Percentiles rank a stretch among this genome's conserved stretches.
phyloP scores from a whole-genome alignment of 768 basidiomycete species.

The Xerocomellus chrysenteron region DNA sequence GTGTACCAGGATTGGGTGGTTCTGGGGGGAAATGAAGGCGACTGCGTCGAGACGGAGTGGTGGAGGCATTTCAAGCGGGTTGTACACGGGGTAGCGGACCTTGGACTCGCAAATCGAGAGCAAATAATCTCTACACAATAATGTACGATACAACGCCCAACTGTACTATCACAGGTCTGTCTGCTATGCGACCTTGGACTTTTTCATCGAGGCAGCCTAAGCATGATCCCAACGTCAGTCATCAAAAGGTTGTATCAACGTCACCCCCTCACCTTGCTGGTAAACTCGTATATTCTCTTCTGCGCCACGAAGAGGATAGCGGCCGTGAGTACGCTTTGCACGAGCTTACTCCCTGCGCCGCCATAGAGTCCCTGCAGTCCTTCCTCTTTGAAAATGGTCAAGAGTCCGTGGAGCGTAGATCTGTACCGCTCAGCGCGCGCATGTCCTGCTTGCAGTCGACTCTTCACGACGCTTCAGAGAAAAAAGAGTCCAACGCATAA shows the following conservation, averaged over 20 bases:
- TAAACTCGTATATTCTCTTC: constrained; percentile 74
- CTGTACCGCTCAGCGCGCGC: constrained; percentile 67
- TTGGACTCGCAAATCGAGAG: background rate
- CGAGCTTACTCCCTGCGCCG: constrained; percentile 83
- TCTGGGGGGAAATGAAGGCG: constrained; percentile 82
- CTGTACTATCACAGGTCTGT: background rate
- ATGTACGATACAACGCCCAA: background rate
- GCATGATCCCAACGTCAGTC: constrained; percentile 1
- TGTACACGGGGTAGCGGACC: too few species aligned
- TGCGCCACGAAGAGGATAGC: constrained; percentile 93
- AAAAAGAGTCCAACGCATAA: background rate
- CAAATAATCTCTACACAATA: background rate
- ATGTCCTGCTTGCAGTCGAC: constrained; percentile 74
- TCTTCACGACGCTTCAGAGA: constrained; percentile 63
- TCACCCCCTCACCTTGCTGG: constrained; percentile 43
- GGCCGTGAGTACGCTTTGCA: constrained; percentile 91
- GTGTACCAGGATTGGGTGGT: constrained; percentile 74
- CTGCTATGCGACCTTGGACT: background rate
- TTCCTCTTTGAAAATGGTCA: constrained; percentile 75
- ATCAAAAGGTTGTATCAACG: too few species aligned
- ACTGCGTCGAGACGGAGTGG: constrained; percentile 75
- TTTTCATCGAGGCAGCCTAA: constrained; percentile 17
- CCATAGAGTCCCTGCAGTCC: constrained; percentile 83
- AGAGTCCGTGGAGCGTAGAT: constrained; percentile 74
- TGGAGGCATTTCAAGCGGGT: constrained; percentile 50